Conservation (phyloP, 495 filamentous ascomycete genomes). For the Clohesyomyces aquaticus region DNA sequence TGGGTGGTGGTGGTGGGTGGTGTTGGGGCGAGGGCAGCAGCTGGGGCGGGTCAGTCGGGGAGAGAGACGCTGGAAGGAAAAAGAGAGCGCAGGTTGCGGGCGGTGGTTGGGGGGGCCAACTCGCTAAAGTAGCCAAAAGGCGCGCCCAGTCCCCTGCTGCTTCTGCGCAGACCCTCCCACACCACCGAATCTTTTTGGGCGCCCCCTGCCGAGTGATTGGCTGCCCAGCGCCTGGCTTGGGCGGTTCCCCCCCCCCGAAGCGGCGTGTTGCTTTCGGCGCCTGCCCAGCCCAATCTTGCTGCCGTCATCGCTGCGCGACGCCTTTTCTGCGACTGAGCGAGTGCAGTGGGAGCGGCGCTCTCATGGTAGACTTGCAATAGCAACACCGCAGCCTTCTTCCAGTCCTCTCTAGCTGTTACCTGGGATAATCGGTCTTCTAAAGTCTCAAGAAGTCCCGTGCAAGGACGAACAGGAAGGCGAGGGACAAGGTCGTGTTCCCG, state of each 20-base stretch:
- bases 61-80: slow-evolving; percentile 13
- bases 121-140: slow-evolving; percentile 11
- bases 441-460: no score
- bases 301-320: background rate
- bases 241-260: background rate
- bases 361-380: no score
- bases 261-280: background rate
- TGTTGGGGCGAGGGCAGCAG: slow-evolving; percentile 1
- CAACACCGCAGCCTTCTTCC: no score
- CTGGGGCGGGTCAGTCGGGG: slow-evolving; percentile 5
- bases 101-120: slow-evolving; percentile 13
- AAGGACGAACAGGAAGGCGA: no score
- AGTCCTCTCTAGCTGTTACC: no score
- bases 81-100: background rate
- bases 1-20: background rate
- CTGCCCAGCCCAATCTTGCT: background rate
- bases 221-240: background rate
- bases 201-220: background rate
- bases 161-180: background rate
- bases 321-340: no score
- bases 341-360: no score
- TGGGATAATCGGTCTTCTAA: no score
- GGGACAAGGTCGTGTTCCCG: background rate
- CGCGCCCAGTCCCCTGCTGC: slow-evolving; percentile 12
- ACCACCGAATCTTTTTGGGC: background rate